phyloP scores from a whole-genome alignment of 768 basidiomycete genomes.

The Boletus vermiculosoides region DNA sequence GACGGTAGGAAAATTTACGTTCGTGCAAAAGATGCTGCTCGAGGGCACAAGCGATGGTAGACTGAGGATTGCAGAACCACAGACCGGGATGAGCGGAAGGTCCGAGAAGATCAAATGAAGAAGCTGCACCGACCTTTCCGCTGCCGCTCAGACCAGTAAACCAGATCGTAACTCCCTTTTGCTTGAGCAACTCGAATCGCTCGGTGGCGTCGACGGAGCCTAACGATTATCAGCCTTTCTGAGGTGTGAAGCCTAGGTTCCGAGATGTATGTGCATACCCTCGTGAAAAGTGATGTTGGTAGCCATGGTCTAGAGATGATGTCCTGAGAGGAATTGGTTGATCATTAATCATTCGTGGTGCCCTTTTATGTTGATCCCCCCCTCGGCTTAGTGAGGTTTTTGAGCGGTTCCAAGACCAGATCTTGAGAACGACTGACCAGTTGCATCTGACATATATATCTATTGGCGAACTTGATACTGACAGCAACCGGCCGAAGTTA shows the following conservation, averaged over 20 bases:
- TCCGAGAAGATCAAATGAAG: not conserved
- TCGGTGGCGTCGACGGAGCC: constrained; percentile 72
- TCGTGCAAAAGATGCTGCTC: constrained; percentile 93
- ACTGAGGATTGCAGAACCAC: constrained; percentile 45
- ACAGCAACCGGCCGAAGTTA: constrained; percentile 10
- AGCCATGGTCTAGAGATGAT: constrained; percentile 27
- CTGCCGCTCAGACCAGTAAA: constrained; percentile 93
- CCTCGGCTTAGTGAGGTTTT: not conserved
- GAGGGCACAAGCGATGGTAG: constrained; percentile 94
- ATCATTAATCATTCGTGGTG: not conserved
- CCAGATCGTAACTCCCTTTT: constrained; percentile 93
- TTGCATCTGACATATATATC: not conserved
- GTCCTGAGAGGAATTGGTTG: not conserved
- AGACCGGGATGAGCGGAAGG: not conserved
- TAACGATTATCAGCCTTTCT: constrained; percentile 28
- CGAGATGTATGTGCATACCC: constrained; percentile 37
- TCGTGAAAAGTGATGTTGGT: constrained; percentile 69
- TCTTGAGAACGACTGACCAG: constrained; percentile 13
- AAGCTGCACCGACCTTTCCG: constrained; percentile 66
- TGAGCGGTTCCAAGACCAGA: not conserved
- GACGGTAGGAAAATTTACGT: constrained; percentile 81
- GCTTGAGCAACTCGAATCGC: constrained; percentile 64
- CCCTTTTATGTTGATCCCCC: constrained; percentile 11
- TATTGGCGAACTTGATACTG: not conserved
- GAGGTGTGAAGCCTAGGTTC: not conserved